Conservation (phyloP, 2,329 filamentous ascomycete species). For the Bimuria novae-zelandiae region DNA sequence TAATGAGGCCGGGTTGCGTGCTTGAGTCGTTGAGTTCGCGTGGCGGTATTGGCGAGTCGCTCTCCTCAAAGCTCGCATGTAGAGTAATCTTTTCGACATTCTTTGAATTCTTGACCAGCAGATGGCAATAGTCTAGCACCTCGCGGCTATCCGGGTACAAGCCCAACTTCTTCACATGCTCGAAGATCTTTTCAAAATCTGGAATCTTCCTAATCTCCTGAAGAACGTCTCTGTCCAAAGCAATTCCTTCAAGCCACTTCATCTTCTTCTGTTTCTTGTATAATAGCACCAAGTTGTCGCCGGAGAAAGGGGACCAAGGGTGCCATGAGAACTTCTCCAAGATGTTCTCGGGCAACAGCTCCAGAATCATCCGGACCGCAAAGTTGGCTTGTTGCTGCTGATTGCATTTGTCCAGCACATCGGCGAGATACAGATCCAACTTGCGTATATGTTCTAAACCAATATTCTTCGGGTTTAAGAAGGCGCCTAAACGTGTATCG, state of each 20-base stretch:
- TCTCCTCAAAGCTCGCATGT: slow-evolving; percentile 52
- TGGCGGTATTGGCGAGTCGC: slow-evolving; percentile 36
- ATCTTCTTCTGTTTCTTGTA: slow-evolving; percentile 55
- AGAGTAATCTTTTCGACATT: slow-evolving; percentile 54
- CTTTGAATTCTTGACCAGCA: slow-evolving; percentile 48
- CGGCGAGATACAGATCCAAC: slow-evolving; percentile 53
- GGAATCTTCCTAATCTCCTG: slow-evolving; percentile 49
- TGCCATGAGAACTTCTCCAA: slow-evolving; percentile 58
- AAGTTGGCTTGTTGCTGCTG: slow-evolving; percentile 53
- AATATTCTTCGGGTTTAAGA: slow-evolving; percentile 53
- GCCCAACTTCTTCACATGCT: slow-evolving; percentile 50
- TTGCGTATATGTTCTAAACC: slow-evolving; percentile 53
- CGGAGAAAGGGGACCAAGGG: slow-evolving; percentile 54
- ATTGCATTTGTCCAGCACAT: slow-evolving; percentile 50
- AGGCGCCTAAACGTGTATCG: slow-evolving; percentile 51
- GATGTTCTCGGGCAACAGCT: slow-evolving; percentile 54
- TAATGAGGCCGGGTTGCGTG: slow-evolving; percentile 53
- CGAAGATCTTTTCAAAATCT: slow-evolving; percentile 47
- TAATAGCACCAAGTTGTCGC: slow-evolving; percentile 54
- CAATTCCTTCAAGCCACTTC: slow-evolving; percentile 55
- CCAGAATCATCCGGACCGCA: slow-evolving; percentile 54
- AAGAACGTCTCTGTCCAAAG: slow-evolving; percentile 49
- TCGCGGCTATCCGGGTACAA: slow-evolving; percentile 54
- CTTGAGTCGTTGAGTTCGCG: slow-evolving; percentile 54
- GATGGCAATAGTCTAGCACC: slow-evolving; percentile 51